Conservation (phyloP, 495 filamentous ascomycete genomes). For the Penicillium daleae region DNA sequence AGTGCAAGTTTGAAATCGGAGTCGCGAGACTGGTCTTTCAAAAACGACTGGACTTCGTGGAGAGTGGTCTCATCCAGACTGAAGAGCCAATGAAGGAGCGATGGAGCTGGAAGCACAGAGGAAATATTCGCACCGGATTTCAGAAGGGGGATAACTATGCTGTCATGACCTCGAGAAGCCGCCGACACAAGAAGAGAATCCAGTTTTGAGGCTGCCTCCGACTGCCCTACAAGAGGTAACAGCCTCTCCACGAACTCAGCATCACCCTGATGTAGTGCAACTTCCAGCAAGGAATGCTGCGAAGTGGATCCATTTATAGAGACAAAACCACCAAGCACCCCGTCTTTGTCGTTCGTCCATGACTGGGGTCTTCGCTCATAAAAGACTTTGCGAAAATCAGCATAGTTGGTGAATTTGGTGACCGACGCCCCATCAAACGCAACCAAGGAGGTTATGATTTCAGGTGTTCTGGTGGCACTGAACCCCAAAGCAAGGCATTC, state of each 20-base stretch:
- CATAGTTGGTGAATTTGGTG: slow-evolving; percentile 11
- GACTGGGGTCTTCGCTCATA: background rate
- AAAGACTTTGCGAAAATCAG: slow-evolving; percentile 1
- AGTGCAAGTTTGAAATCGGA: slow-evolving; percentile 5
- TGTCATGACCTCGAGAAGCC: slow-evolving; percentile 4
- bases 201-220: background rate
- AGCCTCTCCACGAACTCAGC: background rate
- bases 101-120: background rate
- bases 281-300: background rate
- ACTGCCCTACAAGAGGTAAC: background rate
- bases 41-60: background rate
- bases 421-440: background rate
- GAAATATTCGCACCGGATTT: slow-evolving; percentile 1
- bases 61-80: slow-evolving; percentile 17
- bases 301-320: background rate
- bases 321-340: background rate
- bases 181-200: background rate
- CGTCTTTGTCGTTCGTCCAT: background rate
- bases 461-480: background rate
- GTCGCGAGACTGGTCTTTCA: background rate
- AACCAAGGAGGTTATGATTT: background rate
- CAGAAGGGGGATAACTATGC: slow-evolving; percentile 1
- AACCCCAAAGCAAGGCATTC: slow-evolving; percentile 12
- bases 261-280: slow-evolving; percentile 3
- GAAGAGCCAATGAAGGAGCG: slow-evolving; percentile 26